These are phyloP conservation scores for Ogataea sp. DNA, from an alignment of 805 yeast genomes.

Conservation along the genomic window DNA sequence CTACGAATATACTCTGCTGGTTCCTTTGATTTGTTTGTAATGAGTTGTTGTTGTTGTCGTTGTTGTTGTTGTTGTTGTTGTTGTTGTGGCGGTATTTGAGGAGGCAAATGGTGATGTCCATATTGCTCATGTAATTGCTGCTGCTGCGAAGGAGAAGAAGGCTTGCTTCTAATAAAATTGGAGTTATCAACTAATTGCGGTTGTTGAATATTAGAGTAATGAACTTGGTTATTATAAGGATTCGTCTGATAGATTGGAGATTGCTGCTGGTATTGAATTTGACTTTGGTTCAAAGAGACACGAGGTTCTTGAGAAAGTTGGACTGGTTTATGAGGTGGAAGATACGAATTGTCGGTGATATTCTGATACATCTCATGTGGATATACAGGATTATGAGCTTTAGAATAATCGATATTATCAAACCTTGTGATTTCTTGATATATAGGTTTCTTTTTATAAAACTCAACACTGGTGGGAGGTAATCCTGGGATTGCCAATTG, in stretches of 20 bases:
- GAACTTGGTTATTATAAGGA: too few relatives aligned
- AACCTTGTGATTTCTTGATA: constrained; percentile 29
- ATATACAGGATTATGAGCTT: constrained; percentile 7
- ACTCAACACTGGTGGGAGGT: constrained; percentile 15
- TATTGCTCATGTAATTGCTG: too few relatives aligned
- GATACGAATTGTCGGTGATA: not conserved
- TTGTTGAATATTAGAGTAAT: too few relatives aligned
- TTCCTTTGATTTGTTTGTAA: not conserved
- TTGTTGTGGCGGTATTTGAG: too few relatives aligned
- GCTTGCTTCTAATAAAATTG: too few relatives aligned
- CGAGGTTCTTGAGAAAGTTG: too few relatives aligned
- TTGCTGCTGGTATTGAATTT: too few relatives aligned
- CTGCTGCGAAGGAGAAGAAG: too few relatives aligned
- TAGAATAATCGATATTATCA: constrained; percentile 19
- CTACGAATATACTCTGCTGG: constrained; percentile 39
- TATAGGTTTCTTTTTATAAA: constrained; percentile 21
- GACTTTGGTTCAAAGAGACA: too few relatives aligned
- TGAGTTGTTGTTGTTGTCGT: not conserved
- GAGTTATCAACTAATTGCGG: too few relatives aligned
- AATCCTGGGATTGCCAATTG: constrained; percentile 55
- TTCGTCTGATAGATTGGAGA: too few relatives aligned
- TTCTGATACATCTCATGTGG: constrained; percentile 16
- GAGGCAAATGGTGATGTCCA: too few relatives aligned
- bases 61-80: constrained; percentile 8
- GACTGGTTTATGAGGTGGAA: not conserved